Conservation (phyloP, 768 basidiomycete genomes). For the Rhodotorula diobovata region DNA sequence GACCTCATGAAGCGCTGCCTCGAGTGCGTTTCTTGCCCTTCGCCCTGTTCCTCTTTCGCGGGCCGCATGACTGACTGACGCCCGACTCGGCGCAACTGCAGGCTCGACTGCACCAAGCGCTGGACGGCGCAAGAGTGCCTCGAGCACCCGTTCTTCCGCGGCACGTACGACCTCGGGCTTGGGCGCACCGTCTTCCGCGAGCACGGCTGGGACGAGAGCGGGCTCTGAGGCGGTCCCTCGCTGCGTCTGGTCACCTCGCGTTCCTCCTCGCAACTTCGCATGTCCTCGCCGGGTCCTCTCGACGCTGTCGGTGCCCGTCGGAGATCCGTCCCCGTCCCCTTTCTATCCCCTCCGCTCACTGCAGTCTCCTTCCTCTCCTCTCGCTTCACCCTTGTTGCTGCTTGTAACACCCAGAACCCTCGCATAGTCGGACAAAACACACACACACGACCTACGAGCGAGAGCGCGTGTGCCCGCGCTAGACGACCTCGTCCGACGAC, state of each 20-base stretch:
- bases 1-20: constrained; percentile 70
- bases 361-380: neutral
- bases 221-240: neutral
- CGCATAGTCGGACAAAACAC: neutral
- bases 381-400: neutral
- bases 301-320: neutral
- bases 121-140: constrained; percentile 72
- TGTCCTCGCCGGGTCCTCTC: neutral
- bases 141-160: constrained; percentile 68
- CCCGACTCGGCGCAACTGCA: neutral
- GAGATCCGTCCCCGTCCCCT: neutral
- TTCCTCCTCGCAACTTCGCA: neutral
- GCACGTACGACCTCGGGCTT: constrained; percentile 30
- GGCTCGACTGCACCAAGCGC: constrained; percentile 68
- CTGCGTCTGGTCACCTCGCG: neutral
- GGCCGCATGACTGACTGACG: neutral
- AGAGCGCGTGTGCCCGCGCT: too few species aligned
- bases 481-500: too few species aligned
- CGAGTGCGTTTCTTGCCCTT: constrained; percentile 55
- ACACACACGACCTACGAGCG: neutral
- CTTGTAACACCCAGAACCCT: neutral
- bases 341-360: neutral
- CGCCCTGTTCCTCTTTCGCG: neutral
- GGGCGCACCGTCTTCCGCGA: constrained; percentile 18
- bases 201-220: neutral